Evolutionary conservation across 768 basidiomycete genomes (phyloP).

Genomic region (Russula virescens): DNA sequence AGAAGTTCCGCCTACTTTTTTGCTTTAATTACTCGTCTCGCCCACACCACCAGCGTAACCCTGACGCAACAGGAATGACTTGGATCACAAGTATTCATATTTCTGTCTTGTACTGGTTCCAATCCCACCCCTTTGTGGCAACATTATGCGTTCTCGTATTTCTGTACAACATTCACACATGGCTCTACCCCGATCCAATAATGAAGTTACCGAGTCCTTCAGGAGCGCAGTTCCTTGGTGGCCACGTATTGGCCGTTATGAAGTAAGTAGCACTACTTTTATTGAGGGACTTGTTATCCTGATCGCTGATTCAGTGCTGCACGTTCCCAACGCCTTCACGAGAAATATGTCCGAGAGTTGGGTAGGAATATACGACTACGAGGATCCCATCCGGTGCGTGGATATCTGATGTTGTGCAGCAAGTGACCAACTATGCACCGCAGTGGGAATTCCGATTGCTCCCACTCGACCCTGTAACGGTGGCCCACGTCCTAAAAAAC

Average conservation of each 20-base stretch:
- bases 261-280: conserved; percentile 5
- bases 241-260: conserved; percentile 2
- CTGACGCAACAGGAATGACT: not conserved
- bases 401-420: not conserved
- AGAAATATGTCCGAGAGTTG: conserved; percentile 49
- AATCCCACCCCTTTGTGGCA: conserved; percentile 9
- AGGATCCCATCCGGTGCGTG: conserved; percentile 64
- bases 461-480: conserved; percentile 71
- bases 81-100: not conserved
- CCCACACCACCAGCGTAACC: not conserved
- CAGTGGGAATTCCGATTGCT: conserved; percentile 78
- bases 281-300: not conserved
- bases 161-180: conserved; percentile 6
- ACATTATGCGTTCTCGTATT: not conserved
- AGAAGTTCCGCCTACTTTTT: too few species aligned
- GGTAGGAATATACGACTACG: conserved; percentile 66
- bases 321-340: conserved; percentile 15
- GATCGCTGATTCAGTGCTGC: conserved; percentile 6
- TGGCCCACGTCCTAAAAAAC: conserved; percentile 70
- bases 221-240: conserved; percentile 9
- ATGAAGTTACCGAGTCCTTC: conserved; percentile 17
- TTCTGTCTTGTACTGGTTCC: conserved; percentile 1
- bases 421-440: not conserved
- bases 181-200: conserved; percentile 19
- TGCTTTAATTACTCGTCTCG: not conserved